phyloP scores from a whole-genome alignment of 495 filamentous ascomycete genomes.

The Tuber umbilicatum region DNA sequence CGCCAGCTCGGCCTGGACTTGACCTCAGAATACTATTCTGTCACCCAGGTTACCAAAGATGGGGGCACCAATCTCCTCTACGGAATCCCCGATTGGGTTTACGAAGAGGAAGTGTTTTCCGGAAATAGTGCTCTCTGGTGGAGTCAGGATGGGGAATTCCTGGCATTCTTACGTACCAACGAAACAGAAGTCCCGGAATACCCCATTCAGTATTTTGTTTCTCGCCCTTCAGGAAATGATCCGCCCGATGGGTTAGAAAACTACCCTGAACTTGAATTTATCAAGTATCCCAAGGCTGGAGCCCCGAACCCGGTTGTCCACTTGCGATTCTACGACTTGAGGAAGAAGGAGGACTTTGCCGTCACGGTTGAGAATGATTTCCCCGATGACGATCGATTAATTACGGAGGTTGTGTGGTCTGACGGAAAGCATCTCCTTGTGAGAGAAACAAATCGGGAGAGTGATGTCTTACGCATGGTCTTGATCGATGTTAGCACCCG shows the following conservation, averaged over 20 bases:
- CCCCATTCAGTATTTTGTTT: constrained; percentile 88
- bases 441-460: constrained; percentile 89
- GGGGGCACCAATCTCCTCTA: constrained; percentile 85
- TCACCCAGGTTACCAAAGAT: constrained; percentile 73
- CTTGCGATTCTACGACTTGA: constrained; percentile 81
- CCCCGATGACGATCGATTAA: constrained; percentile 70
- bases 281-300: constrained; percentile 97
- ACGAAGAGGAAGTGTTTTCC: constrained; percentile 88
- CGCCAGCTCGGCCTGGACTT: constrained; percentile 55
- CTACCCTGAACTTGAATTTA: constrained; percentile 82
- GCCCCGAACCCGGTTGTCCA: constrained; percentile 86
- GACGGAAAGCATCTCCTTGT: constrained; percentile 69
- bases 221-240: constrained; percentile 68
- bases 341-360: constrained; percentile 68
- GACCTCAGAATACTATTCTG: constrained; percentile 46
- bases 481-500: constrained; percentile 71
- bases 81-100: constrained; percentile 98
- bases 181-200: constrained; percentile 88
- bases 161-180: constrained; percentile 89
- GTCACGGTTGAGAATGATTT: constrained; percentile 74
- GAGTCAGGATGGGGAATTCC: constrained; percentile 76
- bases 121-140: constrained; percentile 87
- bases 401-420: constrained; percentile 91
- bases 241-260: constrained; percentile 69
- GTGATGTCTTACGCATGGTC: constrained; percentile 77